Conservation (phyloP, 768 basidiomycete species). For the Rhodosporidiobolus odoratus region DNA sequence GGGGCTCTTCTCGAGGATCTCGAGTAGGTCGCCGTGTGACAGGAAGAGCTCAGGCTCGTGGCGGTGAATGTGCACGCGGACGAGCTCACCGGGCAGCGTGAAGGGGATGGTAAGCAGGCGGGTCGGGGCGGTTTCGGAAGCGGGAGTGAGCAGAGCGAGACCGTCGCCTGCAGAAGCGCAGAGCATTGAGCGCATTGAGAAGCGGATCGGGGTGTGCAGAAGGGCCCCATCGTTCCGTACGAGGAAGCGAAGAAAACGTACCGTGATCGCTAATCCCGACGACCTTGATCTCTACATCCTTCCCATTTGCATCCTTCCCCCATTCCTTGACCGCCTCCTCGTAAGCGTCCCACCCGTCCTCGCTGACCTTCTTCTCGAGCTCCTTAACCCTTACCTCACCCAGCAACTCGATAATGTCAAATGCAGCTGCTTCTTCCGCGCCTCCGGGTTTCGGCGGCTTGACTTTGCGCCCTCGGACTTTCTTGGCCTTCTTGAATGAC, state of each 20-base stretch:
- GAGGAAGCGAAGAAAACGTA: slow-evolving; percentile 57
- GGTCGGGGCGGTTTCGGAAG: slow-evolving; percentile 51
- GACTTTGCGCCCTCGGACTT: slow-evolving; percentile 4
- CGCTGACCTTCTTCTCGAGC: slow-evolving; percentile 41
- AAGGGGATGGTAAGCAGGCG: slow-evolving; percentile 85
- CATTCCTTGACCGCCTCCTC: slow-evolving; percentile 54
- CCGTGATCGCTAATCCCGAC: slow-evolving; percentile 54
- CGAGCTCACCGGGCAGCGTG: slow-evolving; percentile 72
- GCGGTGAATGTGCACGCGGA: slow-evolving; percentile 67
- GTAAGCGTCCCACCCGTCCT: slow-evolving; percentile 55
- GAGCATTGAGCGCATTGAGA: neutral
- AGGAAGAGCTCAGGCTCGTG: slow-evolving; percentile 58
- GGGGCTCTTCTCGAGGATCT: slow-evolving; percentile 53
- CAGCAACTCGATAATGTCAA: slow-evolving; percentile 64
- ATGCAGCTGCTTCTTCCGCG: slow-evolving; percentile 50
- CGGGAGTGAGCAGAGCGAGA: slow-evolving; percentile 53
- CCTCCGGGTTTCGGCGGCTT: slow-evolving; percentile 37
- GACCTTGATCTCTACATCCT: slow-evolving; percentile 59
- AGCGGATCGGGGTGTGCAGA: neutral
- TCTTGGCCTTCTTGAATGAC: slow-evolving; percentile 9
- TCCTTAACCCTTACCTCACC: slow-evolving; percentile 58
- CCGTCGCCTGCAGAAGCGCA: slow-evolving; percentile 59
- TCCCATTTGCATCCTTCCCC: slow-evolving; percentile 47
- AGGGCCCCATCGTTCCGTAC: neutral
- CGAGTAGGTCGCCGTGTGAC: slow-evolving; percentile 69